Evolutionary conservation across 2,329 filamentous ascomycete genomes (phyloP), one percentile per base, ranked within the genome.

Genomic region (Trichophaea hybrida): DNA sequence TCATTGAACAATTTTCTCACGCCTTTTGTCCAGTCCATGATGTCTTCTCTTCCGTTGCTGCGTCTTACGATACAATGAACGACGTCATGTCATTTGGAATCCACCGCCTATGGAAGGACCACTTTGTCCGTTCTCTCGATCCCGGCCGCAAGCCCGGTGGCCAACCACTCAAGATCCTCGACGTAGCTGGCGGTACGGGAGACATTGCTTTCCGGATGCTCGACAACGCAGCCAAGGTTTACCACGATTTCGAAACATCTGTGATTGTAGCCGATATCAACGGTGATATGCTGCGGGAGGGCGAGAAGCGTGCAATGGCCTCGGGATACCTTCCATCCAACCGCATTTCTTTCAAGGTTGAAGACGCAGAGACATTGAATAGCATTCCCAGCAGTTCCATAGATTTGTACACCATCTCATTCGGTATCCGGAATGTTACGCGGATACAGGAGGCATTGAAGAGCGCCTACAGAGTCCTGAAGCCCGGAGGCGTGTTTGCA

Each of bases 1-100:
- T 10, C 15, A 5, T 32, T 8, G 32, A 49, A 55, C 60, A 31
- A 13, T n/a, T n/a, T 50, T 50, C 31, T 49, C 38, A 55, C 55
- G 50, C 15, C 24, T 5, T 38, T 7, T 50, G 34, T 38, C 56
- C 75, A 78, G 90, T 96, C 44, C 86, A 86, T 61, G 82, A 81
- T 46, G 93, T 98, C 60, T 98, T 98, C 76, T 91, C 88, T 73
- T 96, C 86, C 66, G 93, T 98, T 44, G 93, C 93, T 67, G 83
- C 87, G 64, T 88, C 86, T 15, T 98, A 98, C 75, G 93, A 98
- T 73, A 85, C 84, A 64, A 98, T 98, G 93, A 98, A 98, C 75
- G 93, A 98, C 73, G 80, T 97, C 67, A 98, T 98, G 93, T 97
- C 93, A 6, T 81, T 98, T 52, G 93, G 93, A 58, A 90, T 95